phyloP scores from a whole-genome alignment of 179 eudicot genomes.

The Nepenthes alata region DNA sequence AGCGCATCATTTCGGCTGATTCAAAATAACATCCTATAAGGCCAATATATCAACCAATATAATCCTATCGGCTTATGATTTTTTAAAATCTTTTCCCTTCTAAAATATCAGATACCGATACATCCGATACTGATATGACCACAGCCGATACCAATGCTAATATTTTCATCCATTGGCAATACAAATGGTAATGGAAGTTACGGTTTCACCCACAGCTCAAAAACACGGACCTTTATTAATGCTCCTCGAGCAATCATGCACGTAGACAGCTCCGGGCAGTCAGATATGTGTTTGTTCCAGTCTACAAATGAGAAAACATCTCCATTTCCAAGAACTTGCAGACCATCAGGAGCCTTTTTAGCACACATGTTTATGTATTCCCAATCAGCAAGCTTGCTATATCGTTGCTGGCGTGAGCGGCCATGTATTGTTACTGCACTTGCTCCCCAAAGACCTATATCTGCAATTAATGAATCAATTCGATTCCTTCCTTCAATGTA shows the following conservation, averaged over 20 bases:
- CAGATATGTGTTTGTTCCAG: slow-evolving; percentile 68
- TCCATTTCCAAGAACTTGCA: slow-evolving; percentile 87
- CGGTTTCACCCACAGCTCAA: neutral
- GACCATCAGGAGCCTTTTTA: slow-evolving; percentile 43
- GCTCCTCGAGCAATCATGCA: slow-evolving; percentile 98
- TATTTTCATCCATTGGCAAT: too few species aligned
- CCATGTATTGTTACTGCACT: slow-evolving; percentile 88
- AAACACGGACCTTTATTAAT: slow-evolving; percentile 57
- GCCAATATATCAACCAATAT: neutral
- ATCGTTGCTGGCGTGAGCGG: slow-evolving; percentile 93
- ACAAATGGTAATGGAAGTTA: neutral
- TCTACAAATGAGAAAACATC: slow-evolving; percentile 83
- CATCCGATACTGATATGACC: too few species aligned
- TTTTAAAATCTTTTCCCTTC: too few species aligned
- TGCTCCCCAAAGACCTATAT: slow-evolving; percentile 83
- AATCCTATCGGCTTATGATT: too few species aligned
- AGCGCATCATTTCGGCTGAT: neutral
- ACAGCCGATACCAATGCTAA: too few species aligned
- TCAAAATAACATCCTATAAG: neutral
- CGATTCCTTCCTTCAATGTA: slow-evolving; percentile 85
- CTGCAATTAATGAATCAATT: slow-evolving; percentile 58
- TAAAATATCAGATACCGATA: too few species aligned
- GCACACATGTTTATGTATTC: slow-evolving; percentile 64
- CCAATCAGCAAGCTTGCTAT: slow-evolving; percentile 97
- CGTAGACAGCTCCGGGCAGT: slow-evolving; percentile 77